Percentiles rank a stretch among this genome's conserved stretches.
Conservation (phyloP, 2,329 filamentous ascomycete species). For the Diaporthe ilicicola region DNA sequence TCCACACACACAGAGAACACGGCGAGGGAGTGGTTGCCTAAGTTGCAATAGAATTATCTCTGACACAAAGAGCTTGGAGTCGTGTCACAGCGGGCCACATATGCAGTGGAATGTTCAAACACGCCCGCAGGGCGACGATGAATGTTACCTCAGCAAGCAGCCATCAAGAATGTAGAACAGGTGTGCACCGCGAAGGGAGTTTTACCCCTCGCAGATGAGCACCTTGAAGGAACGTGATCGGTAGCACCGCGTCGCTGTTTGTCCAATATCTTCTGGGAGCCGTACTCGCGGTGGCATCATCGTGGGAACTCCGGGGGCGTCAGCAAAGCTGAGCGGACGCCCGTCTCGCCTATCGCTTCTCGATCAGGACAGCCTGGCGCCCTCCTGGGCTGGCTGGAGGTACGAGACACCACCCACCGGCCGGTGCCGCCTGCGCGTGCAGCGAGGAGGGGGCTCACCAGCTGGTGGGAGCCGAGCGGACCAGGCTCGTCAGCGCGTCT, state of each 20-base stretch:
- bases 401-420: conserved; percentile 11
- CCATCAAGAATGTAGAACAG: not conserved
- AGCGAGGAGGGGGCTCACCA: not conserved
- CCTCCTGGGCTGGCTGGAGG: not conserved
- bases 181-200: not conserved
- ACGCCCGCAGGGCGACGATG: not conserved
- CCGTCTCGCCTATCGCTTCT: conserved; percentile 5
- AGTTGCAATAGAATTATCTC: not conserved
- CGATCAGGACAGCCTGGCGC: conserved; percentile 15
- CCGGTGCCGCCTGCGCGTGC: conserved; percentile 14
- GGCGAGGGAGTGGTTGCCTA: not conserved
- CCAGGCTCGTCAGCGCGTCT: conserved; percentile 3
- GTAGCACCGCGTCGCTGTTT: not conserved
- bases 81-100: not conserved
- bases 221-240: not conserved
- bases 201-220: not conserved
- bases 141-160: not conserved
- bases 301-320: not conserved
- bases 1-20: not conserved
- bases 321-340: not conserved
- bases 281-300: not conserved
- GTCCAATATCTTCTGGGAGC: not conserved
- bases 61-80: not conserved
- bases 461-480: conserved; percentile 6
- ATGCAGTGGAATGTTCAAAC: not conserved